Percentiles rank a stretch among this genome's conserved stretches.
These are phyloP conservation scores for Mallotus japonicus DNA, from an alignment of 441 rosid genomes.

Conservation along the genomic window DNA sequence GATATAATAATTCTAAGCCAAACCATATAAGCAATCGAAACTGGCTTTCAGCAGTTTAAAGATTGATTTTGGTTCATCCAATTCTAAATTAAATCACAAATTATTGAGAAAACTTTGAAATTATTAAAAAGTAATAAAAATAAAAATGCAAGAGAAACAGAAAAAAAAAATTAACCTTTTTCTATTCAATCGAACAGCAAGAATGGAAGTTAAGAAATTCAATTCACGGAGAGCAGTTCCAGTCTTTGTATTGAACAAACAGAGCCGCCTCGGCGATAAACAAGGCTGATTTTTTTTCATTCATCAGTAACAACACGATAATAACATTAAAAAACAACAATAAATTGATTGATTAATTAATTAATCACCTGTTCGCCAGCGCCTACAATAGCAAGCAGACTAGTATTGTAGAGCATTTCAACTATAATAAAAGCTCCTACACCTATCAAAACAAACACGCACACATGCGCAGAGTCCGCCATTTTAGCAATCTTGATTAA, in stretches of 20 bases:
- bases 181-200: conserved; percentile 75
- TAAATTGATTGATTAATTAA: neutral
- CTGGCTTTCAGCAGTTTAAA: too few relatives aligned
- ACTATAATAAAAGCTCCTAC: conserved; percentile 68
- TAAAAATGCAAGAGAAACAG: too few relatives aligned
- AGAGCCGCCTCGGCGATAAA: conserved; percentile 80
- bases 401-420: conserved; percentile 79
- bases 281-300: conserved; percentile 48
- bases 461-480: too few relatives aligned
- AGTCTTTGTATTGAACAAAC: conserved; percentile 66
- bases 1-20: too few relatives aligned
- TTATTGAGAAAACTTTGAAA: too few relatives aligned
- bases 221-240: conserved; percentile 69
- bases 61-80: too few relatives aligned
- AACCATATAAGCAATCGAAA: too few relatives aligned
- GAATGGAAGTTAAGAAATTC: conserved; percentile 73
- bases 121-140: too few relatives aligned
- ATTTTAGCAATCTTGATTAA: too few relatives aligned
- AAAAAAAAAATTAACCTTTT: conserved; percentile 40
- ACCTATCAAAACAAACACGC: conserved; percentile 35
- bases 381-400: conserved; percentile 87
- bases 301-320: too few relatives aligned
- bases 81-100: too few relatives aligned
- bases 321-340: neutral
- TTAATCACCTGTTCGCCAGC: conserved; percentile 85